These are phyloP conservation scores for Viola odorata DNA, from an alignment of 345 rosid genomes.

Conservation along the genomic window DNA sequence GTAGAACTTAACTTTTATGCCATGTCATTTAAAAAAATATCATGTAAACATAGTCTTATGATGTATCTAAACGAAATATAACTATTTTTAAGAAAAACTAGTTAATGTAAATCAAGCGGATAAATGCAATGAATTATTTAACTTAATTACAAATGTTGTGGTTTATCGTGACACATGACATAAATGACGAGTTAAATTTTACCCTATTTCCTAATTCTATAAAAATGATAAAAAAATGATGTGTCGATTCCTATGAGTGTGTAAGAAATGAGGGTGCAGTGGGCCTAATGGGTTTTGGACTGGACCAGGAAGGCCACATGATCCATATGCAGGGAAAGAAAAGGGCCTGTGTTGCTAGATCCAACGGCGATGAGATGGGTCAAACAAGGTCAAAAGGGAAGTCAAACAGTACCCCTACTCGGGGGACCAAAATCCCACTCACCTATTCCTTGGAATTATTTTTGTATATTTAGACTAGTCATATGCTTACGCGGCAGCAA, in stretches of 20 bases:
- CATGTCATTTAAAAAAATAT: no score
- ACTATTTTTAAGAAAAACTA: no score
- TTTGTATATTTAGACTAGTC: not conserved
- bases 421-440: conserved; percentile 43
- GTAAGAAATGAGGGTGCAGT: conserved; percentile 1
- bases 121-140: no score
- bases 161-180: no score
- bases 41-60: no score
- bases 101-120: no score
- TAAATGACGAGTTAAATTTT: no score
- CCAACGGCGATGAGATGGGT: conserved; percentile 18
- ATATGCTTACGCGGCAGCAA: conserved; percentile 14
- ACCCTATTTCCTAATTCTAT: no score
- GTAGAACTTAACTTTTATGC: no score
- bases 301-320: conserved; percentile 4
- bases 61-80: no score
- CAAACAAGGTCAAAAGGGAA: conserved; percentile 18
- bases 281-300: conserved; percentile 11
- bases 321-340: not conserved
- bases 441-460: not conserved
- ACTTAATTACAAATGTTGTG: no score
- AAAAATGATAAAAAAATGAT: no score
- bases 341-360: not conserved
- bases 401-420: conserved; percentile 9
- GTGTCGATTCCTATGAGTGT: not conserved